Percentiles rank a stretch among this genome's conserved stretches.
phyloP scores from a whole-genome alignment of 2,329 filamentous ascomycete species.

The Penicillium fuscoglaucum region DNA sequence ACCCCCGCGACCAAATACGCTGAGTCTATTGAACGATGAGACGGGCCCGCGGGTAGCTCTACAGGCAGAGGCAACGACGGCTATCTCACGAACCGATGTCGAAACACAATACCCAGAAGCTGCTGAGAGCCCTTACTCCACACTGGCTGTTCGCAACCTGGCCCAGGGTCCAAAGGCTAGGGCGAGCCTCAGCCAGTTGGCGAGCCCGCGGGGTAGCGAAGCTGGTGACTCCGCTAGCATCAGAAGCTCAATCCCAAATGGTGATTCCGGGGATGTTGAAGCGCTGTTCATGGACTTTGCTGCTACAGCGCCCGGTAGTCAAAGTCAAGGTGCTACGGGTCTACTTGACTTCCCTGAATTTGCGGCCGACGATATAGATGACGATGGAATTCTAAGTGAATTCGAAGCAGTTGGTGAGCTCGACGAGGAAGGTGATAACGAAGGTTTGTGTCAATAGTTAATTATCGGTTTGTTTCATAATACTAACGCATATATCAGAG shows the following conservation, averaged over 20 bases:
- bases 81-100: slow-evolving; percentile 77
- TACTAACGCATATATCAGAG: slow-evolving; percentile 27
- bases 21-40: slow-evolving; percentile 39
- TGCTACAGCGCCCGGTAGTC: slow-evolving; percentile 40
- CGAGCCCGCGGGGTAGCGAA: slow-evolving; percentile 52
- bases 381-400: slow-evolving; percentile 67
- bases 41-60: slow-evolving; percentile 37
- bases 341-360: slow-evolving; percentile 39
- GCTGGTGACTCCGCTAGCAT: slow-evolving; percentile 53
- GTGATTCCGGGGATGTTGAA: slow-evolving; percentile 70
- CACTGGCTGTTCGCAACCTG: slow-evolving; percentile 40
- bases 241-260: slow-evolving; percentile 53
- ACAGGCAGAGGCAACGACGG: slow-evolving; percentile 74
- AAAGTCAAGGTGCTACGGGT: slow-evolving; percentile 40
- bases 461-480: neutral
- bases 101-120: slow-evolving; percentile 74
- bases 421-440: slow-evolving; percentile 54
- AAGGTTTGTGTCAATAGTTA: slow-evolving; percentile 48
- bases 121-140: slow-evolving; percentile 65
- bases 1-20: slow-evolving; percentile 47
- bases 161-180: slow-evolving; percentile 35
- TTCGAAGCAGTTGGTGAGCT: slow-evolving; percentile 70
- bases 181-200: slow-evolving; percentile 43
- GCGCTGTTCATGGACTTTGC: slow-evolving; percentile 76
- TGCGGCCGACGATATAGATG: slow-evolving; percentile 54